Percentiles rank a stretch among this genome's conserved stretches.
Conservation (phyloP, 352 stramenopile species). For the Phytopythium delawarense region DNA sequence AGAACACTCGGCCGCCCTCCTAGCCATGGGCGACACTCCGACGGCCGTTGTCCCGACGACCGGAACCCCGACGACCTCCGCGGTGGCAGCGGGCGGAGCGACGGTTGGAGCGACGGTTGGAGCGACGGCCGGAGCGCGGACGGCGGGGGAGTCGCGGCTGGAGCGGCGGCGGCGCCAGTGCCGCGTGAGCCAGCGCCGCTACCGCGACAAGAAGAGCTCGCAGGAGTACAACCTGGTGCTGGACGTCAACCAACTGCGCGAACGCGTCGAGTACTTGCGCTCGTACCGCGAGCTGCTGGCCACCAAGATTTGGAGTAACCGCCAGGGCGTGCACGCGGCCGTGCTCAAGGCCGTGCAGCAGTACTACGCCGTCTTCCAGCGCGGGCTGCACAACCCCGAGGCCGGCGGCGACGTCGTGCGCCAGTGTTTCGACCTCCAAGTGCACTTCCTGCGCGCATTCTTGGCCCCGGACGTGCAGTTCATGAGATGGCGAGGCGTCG, state of each 20-base stretch:
- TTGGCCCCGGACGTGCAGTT: conserved; percentile 35
- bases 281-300: conserved; percentile 40
- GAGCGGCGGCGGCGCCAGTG: conserved; percentile 59
- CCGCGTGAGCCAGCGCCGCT: conserved; percentile 67
- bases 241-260: conserved; percentile 59
- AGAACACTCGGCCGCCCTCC: not conserved
- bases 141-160: conserved; percentile 16
- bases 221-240: conserved; percentile 65
- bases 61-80: not conserved
- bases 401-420: conserved; percentile 32
- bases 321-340: conserved; percentile 28
- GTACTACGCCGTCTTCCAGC: conserved; percentile 61
- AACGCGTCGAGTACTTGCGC: conserved; percentile 52
- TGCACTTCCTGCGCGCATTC: conserved; percentile 47
- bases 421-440: conserved; percentile 52
- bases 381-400: conserved; percentile 45
- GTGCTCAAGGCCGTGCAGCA: conserved; percentile 63
- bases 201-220: conserved; percentile 69
- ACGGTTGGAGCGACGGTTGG: not conserved
- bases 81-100: not conserved
- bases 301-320: conserved; percentile 43
- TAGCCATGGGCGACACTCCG: not conserved
- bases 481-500: conserved; percentile 26
- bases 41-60: not conserved
- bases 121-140: no score